Percentiles rank a stretch among this genome's conserved stretches.
Conservation (phyloP, 768 basidiomycete genomes). For the Lentinula raphanica region DNA sequence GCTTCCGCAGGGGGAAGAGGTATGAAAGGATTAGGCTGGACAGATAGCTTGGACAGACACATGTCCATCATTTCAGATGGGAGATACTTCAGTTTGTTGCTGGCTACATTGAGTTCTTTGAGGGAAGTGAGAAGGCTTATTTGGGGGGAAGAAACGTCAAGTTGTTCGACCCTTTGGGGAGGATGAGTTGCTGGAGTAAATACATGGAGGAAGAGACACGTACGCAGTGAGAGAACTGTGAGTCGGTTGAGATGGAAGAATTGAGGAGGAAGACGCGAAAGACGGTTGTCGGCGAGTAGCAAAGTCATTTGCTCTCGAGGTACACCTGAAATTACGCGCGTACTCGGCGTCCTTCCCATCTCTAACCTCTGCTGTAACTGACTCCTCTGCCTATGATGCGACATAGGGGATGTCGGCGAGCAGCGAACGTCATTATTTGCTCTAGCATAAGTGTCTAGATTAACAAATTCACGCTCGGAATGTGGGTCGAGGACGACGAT, state of each 20-base stretch:
- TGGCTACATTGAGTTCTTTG: constrained; percentile 54
- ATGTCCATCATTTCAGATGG: constrained; percentile 64
- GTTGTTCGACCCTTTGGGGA: constrained; percentile 47
- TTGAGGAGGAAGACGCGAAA: constrained; percentile 49
- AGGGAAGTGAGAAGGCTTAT: constrained; percentile 50
- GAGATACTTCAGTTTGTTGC: constrained; percentile 53
- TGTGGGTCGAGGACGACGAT: constrained; percentile 39
- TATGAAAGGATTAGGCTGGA: constrained; percentile 62
- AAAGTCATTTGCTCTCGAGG: constrained; percentile 50
- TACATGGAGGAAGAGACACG: constrained; percentile 17
- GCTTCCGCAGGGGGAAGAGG: constrained; percentile 21
- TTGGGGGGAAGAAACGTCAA: constrained; percentile 55
- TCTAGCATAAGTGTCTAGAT: neutral
- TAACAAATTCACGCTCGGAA: constrained; percentile 21
- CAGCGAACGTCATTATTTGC: neutral
- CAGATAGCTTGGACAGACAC: constrained; percentile 39
- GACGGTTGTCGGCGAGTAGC: constrained; percentile 50
- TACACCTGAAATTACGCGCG: neutral
- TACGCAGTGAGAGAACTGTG: constrained; percentile 61
- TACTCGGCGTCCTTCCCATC: neutral
- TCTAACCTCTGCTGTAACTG: neutral
- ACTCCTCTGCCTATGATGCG: neutral
- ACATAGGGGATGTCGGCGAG: neutral
- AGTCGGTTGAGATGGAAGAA: constrained; percentile 54
- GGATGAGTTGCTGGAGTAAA: constrained; percentile 14